Evolutionary conservation across 208 protist species (phyloP), one percentile per base, ranked within the genome.

Genomic region (Wallacemonas rigidus): DNA sequence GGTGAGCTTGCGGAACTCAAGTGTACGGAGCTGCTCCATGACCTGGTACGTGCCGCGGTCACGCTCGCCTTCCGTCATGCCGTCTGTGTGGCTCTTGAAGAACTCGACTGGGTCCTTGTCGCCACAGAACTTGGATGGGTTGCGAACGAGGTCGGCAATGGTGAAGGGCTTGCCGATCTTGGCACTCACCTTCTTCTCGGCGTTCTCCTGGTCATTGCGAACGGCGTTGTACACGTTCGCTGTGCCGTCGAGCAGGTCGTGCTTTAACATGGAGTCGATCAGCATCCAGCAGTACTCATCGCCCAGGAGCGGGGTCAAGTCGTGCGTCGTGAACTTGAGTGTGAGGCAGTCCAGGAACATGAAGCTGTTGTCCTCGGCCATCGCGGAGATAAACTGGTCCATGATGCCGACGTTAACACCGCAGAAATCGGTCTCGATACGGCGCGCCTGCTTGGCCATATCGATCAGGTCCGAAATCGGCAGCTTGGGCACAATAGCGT

Each of bases 371-470:
- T 69, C 65, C 55, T 96, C 84, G 35, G 91, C 71, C 15, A 97
- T 81, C 56, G 75, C 89, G 2, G 89, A 90, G 63, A 82, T 86
- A 69, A 96, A 92, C 85, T 98, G 95, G 69, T 97, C 95, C 95
- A 97, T 97, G 78, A 98, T 97, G 68, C 95, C 95, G 67, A 95
- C 92, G 7, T 94, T 89, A 3, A 94, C 85, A 38, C 88, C 85
- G 47, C 87, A 93, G 76, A 84, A 98, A 45, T 90, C 76, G 56
- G 81, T 86, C 71, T 98, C 92, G 44, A 93, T 92, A 35, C 81
- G 76, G 58, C 92, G 89, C 2, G 76, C 90, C 71, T 89, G 82
- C 77, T 89, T 84, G 14, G 82, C 86, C 12, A 94, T 65, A 47
- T 85, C 77, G 35, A 90, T 77, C 40, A 83, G 72, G 2, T 90